Evolutionary conservation across 108 stramenopile species (phyloP).

Genomic region (Mediolabrus comicus): DNA sequence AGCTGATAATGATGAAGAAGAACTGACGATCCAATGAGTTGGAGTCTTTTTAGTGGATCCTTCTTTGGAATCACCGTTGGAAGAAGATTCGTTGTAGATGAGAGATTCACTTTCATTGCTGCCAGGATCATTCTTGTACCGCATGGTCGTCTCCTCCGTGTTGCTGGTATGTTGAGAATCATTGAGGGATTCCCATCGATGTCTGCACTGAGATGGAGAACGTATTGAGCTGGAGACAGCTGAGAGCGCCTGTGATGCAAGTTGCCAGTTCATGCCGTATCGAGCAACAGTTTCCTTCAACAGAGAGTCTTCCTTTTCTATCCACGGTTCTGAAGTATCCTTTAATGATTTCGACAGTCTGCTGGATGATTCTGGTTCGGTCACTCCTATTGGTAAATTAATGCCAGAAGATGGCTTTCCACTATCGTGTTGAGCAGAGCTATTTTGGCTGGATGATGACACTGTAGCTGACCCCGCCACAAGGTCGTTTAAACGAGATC

Average conservation of each 20-base stretch:
- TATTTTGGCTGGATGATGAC: neutral
- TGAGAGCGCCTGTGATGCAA: constrained; percentile 52
- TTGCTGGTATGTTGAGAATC: neutral
- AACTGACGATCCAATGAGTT: constrained; percentile 3
- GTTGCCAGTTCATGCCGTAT: constrained; percentile 71
- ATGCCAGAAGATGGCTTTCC: constrained; percentile 41
- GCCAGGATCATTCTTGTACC: neutral
- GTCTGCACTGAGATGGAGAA: constrained; percentile 59
- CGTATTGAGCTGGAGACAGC: constrained; percentile 25
- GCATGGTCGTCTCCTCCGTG: neutral
- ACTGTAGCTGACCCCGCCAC: constrained; percentile 4
- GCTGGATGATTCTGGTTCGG: constrained; percentile 31
- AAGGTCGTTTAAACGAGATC: constrained; percentile 24
- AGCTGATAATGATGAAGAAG: neutral
- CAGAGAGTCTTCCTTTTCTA: constrained; percentile 44
- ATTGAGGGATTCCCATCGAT: constrained; percentile 59
- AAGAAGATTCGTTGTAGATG: neutral
- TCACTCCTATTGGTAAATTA: constrained; percentile 73
- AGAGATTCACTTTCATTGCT: constrained; percentile 4
- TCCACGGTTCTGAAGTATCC: constrained; percentile 48
- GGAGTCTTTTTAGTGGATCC: neutral
- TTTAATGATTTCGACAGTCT: constrained; percentile 11
- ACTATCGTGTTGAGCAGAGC: neutral
- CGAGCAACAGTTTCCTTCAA: constrained; percentile 43
- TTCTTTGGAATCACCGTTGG: neutral